Percentiles rank a stretch among this genome's conserved stretches.
phyloP scores from a whole-genome alignment of 768 basidiomycete genomes.

The Boletellus emodensis region DNA sequence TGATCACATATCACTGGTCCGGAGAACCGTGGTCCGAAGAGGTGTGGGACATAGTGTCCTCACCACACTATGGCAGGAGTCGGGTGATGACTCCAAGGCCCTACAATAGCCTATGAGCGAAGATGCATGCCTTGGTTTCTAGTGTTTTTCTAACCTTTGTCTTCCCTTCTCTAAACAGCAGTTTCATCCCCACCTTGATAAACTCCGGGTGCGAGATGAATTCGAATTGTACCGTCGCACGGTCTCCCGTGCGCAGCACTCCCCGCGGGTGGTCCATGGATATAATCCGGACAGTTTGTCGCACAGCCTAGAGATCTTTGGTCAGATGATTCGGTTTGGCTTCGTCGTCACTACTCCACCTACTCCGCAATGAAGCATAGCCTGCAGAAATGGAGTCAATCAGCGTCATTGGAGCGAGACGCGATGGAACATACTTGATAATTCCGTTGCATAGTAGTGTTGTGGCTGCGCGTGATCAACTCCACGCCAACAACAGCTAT shows the following conservation, averaged over 20 bases:
- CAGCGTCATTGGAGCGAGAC: background rate
- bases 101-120: conserved; percentile 33
- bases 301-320: conserved; percentile 57
- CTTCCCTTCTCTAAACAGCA: conserved; percentile 92
- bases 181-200: conserved; percentile 89
- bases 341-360: conserved; percentile 20
- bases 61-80: conserved; percentile 37
- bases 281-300: conserved; percentile 90
- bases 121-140: background rate
- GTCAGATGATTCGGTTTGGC: background rate
- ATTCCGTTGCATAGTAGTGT: conserved; percentile 88
- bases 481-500: background rate
- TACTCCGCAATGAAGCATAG: conserved; percentile 92
- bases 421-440: conserved; percentile 62
- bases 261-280: conserved; percentile 88
- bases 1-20: too few species aligned
- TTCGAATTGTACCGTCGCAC: conserved; percentile 91
- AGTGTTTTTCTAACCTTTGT: conserved; percentile 62
- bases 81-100: conserved; percentile 76
- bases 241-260: conserved; percentile 89
- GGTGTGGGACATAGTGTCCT: too few species aligned
- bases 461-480: conserved; percentile 51
- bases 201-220: conserved; percentile 92
- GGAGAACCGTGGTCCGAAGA: too few species aligned
- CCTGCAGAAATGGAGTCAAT: conserved; percentile 35